phyloP scores from a whole-genome alignment of 495 filamentous ascomycete species.

The Daldinia decipiens region DNA sequence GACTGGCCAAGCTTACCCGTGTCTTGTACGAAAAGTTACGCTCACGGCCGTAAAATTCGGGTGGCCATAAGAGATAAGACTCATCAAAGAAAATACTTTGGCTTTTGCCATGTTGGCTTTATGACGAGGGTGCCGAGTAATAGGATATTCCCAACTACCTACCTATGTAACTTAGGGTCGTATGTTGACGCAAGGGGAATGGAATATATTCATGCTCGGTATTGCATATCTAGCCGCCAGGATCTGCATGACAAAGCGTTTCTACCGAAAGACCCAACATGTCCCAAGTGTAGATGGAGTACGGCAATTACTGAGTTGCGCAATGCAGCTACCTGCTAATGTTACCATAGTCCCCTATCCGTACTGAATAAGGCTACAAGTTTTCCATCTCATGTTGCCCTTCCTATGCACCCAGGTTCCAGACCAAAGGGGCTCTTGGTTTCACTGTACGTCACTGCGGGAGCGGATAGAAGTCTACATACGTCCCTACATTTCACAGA shows the following conservation, averaged over 20 bases:
- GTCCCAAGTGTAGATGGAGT: neutral
- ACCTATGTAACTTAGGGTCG: neutral
- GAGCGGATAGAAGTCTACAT: conserved; percentile 3
- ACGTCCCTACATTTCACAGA: conserved; percentile 7
- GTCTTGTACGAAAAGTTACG: conserved; percentile 9
- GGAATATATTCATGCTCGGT: neutral
- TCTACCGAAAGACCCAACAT: neutral
- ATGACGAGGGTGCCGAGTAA: conserved; percentile 5
- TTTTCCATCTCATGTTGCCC: neutral
- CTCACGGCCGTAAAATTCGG: conserved; percentile 36
- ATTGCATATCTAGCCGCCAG: neutral
- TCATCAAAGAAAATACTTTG: neutral
- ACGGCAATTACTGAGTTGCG: conserved; percentile 8
- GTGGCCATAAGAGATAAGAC: neutral
- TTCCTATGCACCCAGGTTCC: conserved; percentile 13
- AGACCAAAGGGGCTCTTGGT: conserved; percentile 14
- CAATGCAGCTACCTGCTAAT: neutral
- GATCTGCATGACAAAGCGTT: neutral
- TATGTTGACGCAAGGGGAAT: conserved; percentile 19
- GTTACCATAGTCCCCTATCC: conserved; percentile 18
- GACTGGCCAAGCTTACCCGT: conserved; percentile 15
- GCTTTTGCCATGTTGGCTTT: neutral
- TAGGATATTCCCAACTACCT: neutral
- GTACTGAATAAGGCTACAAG: conserved; percentile 3
- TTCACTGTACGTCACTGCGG: conserved; percentile 15